Conservation (phyloP, 2,329 filamentous ascomycete genomes). For the Cercospora sesami region DNA sequence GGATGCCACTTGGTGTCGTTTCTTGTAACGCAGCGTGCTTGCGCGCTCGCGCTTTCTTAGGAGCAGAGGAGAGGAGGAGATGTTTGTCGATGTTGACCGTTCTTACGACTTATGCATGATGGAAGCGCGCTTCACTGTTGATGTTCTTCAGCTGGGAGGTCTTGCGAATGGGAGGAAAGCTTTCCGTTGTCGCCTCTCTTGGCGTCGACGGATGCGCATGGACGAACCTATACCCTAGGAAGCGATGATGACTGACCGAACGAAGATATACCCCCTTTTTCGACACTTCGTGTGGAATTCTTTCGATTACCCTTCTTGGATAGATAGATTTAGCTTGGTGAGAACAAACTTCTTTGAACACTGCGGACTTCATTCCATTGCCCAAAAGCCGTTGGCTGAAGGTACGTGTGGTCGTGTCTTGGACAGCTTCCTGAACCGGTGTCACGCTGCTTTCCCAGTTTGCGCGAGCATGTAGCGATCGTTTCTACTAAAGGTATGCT, state of each 20-base stretch:
- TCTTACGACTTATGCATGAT: constrained; percentile 21
- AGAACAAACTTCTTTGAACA: constrained; percentile 1
- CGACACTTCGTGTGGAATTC: constrained; percentile 21
- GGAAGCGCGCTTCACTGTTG: constrained; percentile 20
- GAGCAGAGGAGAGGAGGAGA: constrained; percentile 1
- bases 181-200: neutral
- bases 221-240: constrained; percentile 16
- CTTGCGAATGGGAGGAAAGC: constrained; percentile 15
- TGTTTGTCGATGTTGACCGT: constrained; percentile 13
- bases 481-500: too few relatives aligned
- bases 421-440: neutral
- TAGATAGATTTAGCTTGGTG: constrained; percentile 13
- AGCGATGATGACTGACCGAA: constrained; percentile 17
- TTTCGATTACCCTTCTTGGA: constrained; percentile 16
- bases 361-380: neutral
- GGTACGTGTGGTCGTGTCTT: neutral
- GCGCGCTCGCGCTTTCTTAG: neutral
- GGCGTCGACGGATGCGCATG: constrained; percentile 1
- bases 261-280: constrained; percentile 19
- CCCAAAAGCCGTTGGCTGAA: neutral
- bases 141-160: constrained; percentile 13
- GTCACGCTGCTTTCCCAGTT: too few relatives aligned
- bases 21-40: constrained; percentile 12
- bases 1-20: constrained; percentile 17
- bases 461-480: too few relatives aligned